Evolutionary conservation across 257 asterid species (phyloP).

Genomic region (Solanum megistacrolobum): DNA sequence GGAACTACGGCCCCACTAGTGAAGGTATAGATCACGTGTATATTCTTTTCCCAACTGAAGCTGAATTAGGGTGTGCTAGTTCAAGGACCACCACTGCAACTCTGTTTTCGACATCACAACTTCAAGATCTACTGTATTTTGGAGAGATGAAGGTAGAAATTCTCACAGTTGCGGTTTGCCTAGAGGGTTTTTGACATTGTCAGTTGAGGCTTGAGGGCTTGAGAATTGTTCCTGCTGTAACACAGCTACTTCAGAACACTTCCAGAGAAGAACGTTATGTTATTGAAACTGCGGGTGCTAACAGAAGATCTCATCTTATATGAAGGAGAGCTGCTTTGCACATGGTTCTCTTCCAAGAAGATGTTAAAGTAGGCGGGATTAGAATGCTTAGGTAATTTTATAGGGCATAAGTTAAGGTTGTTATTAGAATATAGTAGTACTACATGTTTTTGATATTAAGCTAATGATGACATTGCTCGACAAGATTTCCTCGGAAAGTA

Average conservation of each 20-base stretch:
- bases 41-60: not conserved
- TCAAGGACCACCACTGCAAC: not conserved
- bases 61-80: not conserved
- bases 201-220: not conserved
- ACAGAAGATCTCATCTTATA: not conserved
- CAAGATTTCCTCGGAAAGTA: not conserved
- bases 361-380: not conserved
- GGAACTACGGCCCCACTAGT: conserved; percentile 43
- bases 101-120: not conserved
- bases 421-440: not conserved
- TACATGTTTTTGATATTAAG: not conserved
- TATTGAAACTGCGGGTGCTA: not conserved
- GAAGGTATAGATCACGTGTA: not conserved
- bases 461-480: not conserved
- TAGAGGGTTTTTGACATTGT: not conserved
- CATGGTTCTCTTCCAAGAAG: not conserved
- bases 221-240: not conserved
- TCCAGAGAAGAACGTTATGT: not conserved
- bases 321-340: not conserved
- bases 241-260: not conserved
- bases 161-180: not conserved
- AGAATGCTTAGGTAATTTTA: not conserved
- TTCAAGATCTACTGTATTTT: not conserved
- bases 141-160: not conserved
- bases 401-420: not conserved